These are phyloP conservation scores for Amanita phalloides DNA, from an alignment of 768 basidiomycete genomes.

Conservation along the genomic window DNA sequence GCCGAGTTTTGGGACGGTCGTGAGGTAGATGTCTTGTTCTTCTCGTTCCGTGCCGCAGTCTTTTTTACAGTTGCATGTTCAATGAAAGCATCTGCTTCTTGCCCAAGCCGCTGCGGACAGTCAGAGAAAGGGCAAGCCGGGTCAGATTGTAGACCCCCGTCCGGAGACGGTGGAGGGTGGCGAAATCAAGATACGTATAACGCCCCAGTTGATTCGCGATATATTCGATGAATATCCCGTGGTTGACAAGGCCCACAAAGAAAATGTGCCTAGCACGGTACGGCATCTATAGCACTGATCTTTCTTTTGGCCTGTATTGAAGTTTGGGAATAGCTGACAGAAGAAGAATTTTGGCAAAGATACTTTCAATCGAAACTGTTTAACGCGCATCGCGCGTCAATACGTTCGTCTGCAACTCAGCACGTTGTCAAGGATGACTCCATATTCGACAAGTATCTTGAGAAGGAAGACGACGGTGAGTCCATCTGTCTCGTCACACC, in stretches of 20 bases:
- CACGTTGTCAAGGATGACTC: slow-evolving; percentile 84
- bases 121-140: slow-evolving; percentile 74
- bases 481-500: slow-evolving; percentile 1
- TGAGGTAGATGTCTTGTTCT: slow-evolving; percentile 43
- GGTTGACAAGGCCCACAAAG: slow-evolving; percentile 83
- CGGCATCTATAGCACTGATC: slow-evolving; percentile 9
- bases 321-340: slow-evolving; percentile 49
- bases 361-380: slow-evolving; percentile 96
- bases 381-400: slow-evolving; percentile 89
- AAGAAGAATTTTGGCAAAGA: slow-evolving; percentile 92
- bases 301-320: slow-evolving; percentile 1
- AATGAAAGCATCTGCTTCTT: slow-evolving; percentile 56
- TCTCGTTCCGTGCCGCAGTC: slow-evolving; percentile 6
- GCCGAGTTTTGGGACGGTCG: slow-evolving; percentile 96
- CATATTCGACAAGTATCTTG: slow-evolving; percentile 94
- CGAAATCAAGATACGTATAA: slow-evolving; percentile 83
- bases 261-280: slow-evolving; percentile 87
- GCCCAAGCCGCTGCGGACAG: slow-evolving; percentile 65
- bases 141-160: slow-evolving; percentile 80
- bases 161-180: slow-evolving; percentile 77
- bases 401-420: slow-evolving; percentile 74
- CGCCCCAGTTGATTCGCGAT: slow-evolving; percentile 86
- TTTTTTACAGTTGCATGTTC: slow-evolving; percentile 11
- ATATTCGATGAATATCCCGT: slow-evolving; percentile 98
- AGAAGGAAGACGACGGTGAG: slow-evolving; percentile 89